Base-by-base conservation (phyloP, 2,329 filamentous ascomycete genomes). In the Lachnellula occidentalis region DNA sequence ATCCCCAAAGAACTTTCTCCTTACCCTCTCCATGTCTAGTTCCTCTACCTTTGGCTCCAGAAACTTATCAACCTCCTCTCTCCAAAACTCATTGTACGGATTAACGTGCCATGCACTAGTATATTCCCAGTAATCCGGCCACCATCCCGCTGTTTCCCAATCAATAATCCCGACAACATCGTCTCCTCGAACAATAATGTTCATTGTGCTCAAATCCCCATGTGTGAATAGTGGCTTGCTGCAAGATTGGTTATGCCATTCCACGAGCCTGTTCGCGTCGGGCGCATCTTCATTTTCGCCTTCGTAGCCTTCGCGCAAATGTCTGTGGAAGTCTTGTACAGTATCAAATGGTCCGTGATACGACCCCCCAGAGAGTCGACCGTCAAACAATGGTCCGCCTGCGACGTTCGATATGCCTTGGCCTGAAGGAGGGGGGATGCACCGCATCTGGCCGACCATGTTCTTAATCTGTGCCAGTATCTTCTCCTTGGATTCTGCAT, bases 381-480 rank as follows among this genome's bases (percentile, higher is more conserved):
- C 61, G 59, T 73, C 69, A 58, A 52, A 70, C 37, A 73, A 59
- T 3, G 65, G 55, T 55, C 67, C 66, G 9, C 66, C 65, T 58
- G 67, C 63, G 50, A 70, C 55, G 62, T 66, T 70, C 50, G 65
- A 64, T 55, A 71, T 54, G 11, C 58, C 60, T 19, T 54, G 64
- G 9, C 58, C 61, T 53, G 63, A 34, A 7, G 65, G 59, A n/a
- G 64, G 64, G 31, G 56, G 56, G 36, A 72, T 61, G 1, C 58
- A 53, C 46, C 69, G 66, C 61, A 72, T 65, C 53, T 72, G 59
- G 1, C 34, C 42, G 55, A 73, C 45, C 49, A 62, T 66, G 2
- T 56, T 50, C 58, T 50, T 51, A 22, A 73, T 56, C 51, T 72
- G 68, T 8, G 59, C 53, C 42, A 73, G 63, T 61, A 74, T 64